phyloP scores from a whole-genome alignment of 306 rosid genomes.

The Urtica urens region DNA sequence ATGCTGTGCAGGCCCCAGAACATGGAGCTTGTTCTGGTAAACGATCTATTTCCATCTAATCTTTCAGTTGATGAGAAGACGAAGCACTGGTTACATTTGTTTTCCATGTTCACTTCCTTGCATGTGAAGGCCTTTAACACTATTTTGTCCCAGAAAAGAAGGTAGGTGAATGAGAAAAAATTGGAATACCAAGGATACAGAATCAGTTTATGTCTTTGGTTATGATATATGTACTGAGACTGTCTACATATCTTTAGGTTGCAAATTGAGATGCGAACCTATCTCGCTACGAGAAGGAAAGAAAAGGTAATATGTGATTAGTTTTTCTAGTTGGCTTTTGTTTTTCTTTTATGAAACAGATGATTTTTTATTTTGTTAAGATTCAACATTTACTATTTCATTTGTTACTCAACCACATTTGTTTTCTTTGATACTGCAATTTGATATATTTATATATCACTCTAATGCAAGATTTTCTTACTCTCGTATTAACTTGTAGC shows the following conservation, averaged over 20 bases:
- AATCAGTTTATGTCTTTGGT: background rate
- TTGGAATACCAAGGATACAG: background rate
- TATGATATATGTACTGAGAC: background rate
- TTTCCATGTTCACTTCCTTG: slow-evolving; percentile 54
- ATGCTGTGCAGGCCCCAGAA: slow-evolving; percentile 50
- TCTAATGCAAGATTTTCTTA: no score
- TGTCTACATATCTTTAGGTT: slow-evolving; percentile 52
- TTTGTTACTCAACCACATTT: no score
- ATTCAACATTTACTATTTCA: no score
- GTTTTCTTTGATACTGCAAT: no score
- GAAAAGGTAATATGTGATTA: slow-evolving; percentile 44
- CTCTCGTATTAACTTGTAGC: no score
- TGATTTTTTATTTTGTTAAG: no score
- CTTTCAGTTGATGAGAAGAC: slow-evolving; percentile 66
- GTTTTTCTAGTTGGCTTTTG: slow-evolving; percentile 2
- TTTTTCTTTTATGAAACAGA: background rate
- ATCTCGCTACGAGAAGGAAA: slow-evolving; percentile 43
- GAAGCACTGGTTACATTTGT: slow-evolving; percentile 76
- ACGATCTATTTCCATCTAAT: slow-evolving; percentile 51
- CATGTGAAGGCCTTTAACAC: slow-evolving; percentile 53
- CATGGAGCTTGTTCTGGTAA: slow-evolving; percentile 67
- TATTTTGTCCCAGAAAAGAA: slow-evolving; percentile 68
- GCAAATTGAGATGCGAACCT: slow-evolving; percentile 59
- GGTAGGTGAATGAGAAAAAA: slow-evolving; percentile 30
- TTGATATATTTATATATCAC: no score